phyloP scores from a whole-genome alignment of 208 protist species.

The Sergeia podlipaevii region DNA sequence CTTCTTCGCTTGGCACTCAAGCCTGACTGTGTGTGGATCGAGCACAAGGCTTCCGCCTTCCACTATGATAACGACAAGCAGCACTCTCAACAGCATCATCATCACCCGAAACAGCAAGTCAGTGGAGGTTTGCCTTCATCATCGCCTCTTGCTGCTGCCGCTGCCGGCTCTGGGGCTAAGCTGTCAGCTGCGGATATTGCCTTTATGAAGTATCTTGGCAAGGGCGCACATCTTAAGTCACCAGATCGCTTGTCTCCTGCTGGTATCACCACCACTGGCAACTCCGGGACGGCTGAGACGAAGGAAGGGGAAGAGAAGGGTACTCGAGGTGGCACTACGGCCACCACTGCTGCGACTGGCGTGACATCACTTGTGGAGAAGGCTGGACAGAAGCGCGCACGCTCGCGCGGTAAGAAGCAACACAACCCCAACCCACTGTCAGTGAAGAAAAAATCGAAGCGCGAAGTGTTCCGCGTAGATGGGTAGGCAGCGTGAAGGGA shows the following conservation, averaged over 20 bases:
- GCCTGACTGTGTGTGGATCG: slow-evolving; percentile 67
- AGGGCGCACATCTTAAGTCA: no score
- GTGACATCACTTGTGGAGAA: background rate
- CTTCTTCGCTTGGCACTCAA: slow-evolving; percentile 60
- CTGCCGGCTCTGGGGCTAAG: no score
- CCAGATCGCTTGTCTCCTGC: slow-evolving; percentile 1
- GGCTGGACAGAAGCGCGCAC: slow-evolving; percentile 3
- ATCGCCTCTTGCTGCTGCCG: background rate
- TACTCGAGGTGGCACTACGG: background rate
- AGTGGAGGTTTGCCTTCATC: background rate
- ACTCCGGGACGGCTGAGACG: background rate
- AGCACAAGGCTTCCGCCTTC: slow-evolving; percentile 49
- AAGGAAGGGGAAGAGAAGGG: background rate
- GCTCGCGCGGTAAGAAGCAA: slow-evolving; percentile 7
- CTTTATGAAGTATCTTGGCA: slow-evolving; percentile 46
- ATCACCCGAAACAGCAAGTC: background rate
- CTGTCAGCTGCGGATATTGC: slow-evolving; percentile 49
- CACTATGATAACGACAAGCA: slow-evolving; percentile 18
- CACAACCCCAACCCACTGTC: slow-evolving; percentile 79
- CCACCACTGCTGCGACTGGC: background rate
- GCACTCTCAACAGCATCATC: background rate
- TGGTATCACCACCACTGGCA: background rate
- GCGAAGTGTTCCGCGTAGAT: slow-evolving; percentile 57
- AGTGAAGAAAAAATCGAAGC: slow-evolving; percentile 71
- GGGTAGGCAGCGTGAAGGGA: background rate